Evolutionary conservation across 169 alveolate species (phyloP).

Genomic region (Plasmodium chabaudi): DNA sequence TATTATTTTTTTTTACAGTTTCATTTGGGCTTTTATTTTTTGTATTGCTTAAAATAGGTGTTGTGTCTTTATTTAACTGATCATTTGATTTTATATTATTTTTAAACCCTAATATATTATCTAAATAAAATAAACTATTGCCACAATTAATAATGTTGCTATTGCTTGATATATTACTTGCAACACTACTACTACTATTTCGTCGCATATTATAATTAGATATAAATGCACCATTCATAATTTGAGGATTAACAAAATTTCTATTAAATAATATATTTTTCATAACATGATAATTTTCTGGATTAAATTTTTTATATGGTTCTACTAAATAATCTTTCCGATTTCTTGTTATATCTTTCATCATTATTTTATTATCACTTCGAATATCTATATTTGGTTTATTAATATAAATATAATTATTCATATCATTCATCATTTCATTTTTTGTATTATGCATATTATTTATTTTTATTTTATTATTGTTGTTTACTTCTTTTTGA

Average conservation of each 20-base stretch:
- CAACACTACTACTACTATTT: constrained; percentile 4
- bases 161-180: background rate
- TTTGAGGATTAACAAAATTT: background rate
- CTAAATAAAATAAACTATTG: background rate
- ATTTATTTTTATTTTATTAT: too few relatives aligned
- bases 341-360: constrained; percentile 16
- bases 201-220: background rate
- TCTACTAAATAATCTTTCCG: background rate
- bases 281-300: constrained; percentile 2
- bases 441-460: too few relatives aligned
- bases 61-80: background rate
- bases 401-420: too few relatives aligned
- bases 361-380: background rate
- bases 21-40: background rate
- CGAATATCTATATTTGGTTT: background rate
- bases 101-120: too few relatives aligned
- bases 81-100: background rate
- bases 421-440: too few relatives aligned
- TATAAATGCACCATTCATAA: background rate
- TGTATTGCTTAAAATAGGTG: background rate
- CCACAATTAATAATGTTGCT: background rate
- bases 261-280: constrained; percentile 7
- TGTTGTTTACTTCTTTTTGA: too few relatives aligned
- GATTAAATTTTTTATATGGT: constrained; percentile 31
- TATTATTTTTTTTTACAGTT: background rate